Base-by-base conservation (phyloP, 202 grass and related monocot genomes). In the Carex arenaria region DNA sequence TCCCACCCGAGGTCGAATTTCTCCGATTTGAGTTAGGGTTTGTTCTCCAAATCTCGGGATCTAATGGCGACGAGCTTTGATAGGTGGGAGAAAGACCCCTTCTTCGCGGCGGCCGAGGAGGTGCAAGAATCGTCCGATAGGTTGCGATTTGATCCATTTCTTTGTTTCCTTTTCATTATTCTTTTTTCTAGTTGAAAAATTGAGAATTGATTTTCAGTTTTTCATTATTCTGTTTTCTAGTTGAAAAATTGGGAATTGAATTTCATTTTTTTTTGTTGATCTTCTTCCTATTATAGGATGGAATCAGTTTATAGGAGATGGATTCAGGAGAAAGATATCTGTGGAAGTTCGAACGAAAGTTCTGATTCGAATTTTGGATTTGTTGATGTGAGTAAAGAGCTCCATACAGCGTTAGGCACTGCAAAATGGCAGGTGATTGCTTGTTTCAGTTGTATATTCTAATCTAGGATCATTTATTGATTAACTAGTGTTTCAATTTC, bases 31-130 rank as follows among this genome's bases (percentile, higher is more conserved):
- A 32, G 79, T 36, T 79, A 49, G 70, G 65, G 83, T 84, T 80
- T 19, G 55, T 31, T 59, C 45, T 56, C 30, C 49, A 51, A 18
- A 45, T 42, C 42, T 47, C 59, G 74, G 19, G 36, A 53, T 30
- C 81, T 67, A 64, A 94, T 98, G 95, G 95, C 92, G 12, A 94
- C 90, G 66, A 89, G 87, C 56, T 98, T 93, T 83, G 92, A 98
- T 69, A 89, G 95, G 43, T 95, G 95, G 95, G 92, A 98, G 92
- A 98, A 95, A 84, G 95, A 98, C 81, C 95, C 95, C 61, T 98
- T 98, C 87, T 98, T 98, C 84, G 66, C 74, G 36, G 90, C 92
- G 47, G 90, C 95, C 14, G 95, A 98, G 90, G 92, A 98, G 89
- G 93, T 95, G 54, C 89, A 94, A 82, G 87, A 90, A 59, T 92